phyloP scores from a whole-genome alignment of 352 stramenopile species.

The Globisporangium uncinulatum region DNA sequence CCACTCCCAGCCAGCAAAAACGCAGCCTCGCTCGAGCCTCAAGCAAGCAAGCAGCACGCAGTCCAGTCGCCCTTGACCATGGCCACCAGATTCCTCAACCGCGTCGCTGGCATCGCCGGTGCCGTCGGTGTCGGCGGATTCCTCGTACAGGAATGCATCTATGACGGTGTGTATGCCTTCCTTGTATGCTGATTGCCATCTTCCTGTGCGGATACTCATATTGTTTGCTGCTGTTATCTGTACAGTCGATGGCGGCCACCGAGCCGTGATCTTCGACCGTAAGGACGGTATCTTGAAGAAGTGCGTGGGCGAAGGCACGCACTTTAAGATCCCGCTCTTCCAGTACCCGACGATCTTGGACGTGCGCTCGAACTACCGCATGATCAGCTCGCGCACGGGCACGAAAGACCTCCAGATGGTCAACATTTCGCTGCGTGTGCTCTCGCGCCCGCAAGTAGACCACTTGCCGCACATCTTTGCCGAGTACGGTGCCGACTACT shows the following conservation, averaged over 20 bases:
- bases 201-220: background rate
- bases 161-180: slow-evolving; percentile 52
- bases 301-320: slow-evolving; percentile 95
- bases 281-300: slow-evolving; percentile 96
- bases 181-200: background rate
- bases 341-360: slow-evolving; percentile 98
- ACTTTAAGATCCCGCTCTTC: slow-evolving; percentile 99
- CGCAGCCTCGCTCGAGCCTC: background rate
- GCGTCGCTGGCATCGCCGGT: slow-evolving; percentile 45
- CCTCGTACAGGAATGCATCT: slow-evolving; percentile 74
- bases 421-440: slow-evolving; percentile 98
- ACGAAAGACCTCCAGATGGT: slow-evolving; percentile 99
- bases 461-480: slow-evolving; percentile 96
- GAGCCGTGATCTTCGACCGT: slow-evolving; percentile 99
- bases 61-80: slow-evolving; percentile 19
- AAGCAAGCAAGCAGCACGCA: slow-evolving; percentile 5
- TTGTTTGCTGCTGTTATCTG: slow-evolving; percentile 1
- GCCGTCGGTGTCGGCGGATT: slow-evolving; percentile 66
- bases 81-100: slow-evolving; percentile 73
- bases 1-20: slow-evolving; percentile 2
- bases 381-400: slow-evolving; percentile 95
- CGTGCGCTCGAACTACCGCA: slow-evolving; percentile 95
- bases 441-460: slow-evolving; percentile 91
- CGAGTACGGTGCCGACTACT: slow-evolving; percentile 97
- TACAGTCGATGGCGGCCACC: slow-evolving; percentile 96